Conservation (phyloP, 106 monocot species). For the Dendrobium catenatum region DNA sequence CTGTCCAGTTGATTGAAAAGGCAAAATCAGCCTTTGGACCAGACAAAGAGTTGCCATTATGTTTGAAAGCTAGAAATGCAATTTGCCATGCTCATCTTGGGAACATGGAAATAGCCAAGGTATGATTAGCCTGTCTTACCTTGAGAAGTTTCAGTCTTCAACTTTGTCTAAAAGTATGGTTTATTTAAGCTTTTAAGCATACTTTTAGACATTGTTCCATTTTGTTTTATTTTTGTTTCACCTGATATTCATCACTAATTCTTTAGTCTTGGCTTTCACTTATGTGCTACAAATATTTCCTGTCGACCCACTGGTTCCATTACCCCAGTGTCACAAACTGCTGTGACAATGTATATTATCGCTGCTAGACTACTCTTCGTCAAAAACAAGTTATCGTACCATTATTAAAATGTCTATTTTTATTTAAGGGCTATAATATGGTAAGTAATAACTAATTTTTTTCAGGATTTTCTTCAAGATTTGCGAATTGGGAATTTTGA, state of each 20-base stretch:
- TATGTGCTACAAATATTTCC: background rate
- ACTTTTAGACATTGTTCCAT: background rate
- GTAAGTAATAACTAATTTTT: constrained; percentile 1
- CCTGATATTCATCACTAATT: background rate
- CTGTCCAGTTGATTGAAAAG: constrained; percentile 48
- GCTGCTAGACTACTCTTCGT: background rate
- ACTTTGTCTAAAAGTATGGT: background rate
- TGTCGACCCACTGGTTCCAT: background rate
- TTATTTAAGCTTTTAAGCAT: background rate
- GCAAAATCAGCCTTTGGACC: constrained; percentile 14
- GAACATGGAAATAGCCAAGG: constrained; percentile 69
- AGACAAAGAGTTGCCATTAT: constrained; percentile 27
- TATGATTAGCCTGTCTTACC: constrained; percentile 16
- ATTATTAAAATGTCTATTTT: background rate
- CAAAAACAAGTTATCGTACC: background rate
- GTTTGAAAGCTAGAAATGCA: constrained; percentile 47
- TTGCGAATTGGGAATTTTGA: constrained; percentile 29
- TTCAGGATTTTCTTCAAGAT: constrained; percentile 47
- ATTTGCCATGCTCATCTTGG: constrained; percentile 77
- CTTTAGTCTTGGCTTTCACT: background rate
- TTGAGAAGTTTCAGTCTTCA: background rate
- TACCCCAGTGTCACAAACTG: background rate
- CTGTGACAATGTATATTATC: background rate
- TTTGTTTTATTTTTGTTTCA: background rate
- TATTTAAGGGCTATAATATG: background rate